phyloP scores from a whole-genome alignment of 1,284 basidiomycete genomes.

The Grifola frondosa region DNA sequence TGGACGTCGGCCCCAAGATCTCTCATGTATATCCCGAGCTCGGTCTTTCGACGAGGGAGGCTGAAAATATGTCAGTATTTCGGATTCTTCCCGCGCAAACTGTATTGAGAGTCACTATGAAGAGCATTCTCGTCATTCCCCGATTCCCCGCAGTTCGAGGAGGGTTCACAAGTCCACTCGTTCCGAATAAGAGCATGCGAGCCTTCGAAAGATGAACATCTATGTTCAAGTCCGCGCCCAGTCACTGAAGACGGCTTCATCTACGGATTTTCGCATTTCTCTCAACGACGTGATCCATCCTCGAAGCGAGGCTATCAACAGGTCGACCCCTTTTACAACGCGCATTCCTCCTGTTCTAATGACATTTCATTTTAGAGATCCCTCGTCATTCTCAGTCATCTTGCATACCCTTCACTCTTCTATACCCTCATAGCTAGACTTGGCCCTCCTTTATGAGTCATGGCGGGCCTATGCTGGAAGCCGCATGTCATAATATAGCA shows the following conservation, averaged over 20 bases:
- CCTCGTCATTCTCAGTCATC: constrained; percentile 81
- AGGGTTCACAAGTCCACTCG: constrained; percentile 72
- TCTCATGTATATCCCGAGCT: constrained; percentile 69
- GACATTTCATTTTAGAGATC: constrained; percentile 57
- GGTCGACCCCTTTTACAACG: constrained; percentile 38
- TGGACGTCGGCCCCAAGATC: constrained; percentile 85
- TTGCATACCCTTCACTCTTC: constrained; percentile 85
- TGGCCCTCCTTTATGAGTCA: constrained; percentile 79
- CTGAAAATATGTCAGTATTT: constrained; percentile 78
- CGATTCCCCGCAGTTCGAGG: constrained; percentile 80
- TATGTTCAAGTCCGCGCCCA: constrained; percentile 34
- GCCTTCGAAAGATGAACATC: constrained; percentile 24
- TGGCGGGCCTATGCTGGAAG: constrained; percentile 79
- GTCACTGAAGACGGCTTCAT: constrained; percentile 63
- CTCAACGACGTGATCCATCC: constrained; percentile 65
- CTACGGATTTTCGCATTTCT: constrained; percentile 85
- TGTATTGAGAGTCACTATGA: constrained; percentile 12
- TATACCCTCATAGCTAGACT: constrained; percentile 66
- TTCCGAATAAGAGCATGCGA: constrained; percentile 61
- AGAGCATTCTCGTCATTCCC: constrained; percentile 96
- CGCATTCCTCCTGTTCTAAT: constrained; percentile 3
- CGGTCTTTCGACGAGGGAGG: constrained; percentile 62
- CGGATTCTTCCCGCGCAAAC: not conserved
- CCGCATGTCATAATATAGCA: constrained; percentile 83
- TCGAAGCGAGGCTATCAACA: constrained; percentile 87